These are phyloP conservation scores for Annulohypoxylon bovei DNA, from an alignment of 495 filamentous ascomycete genomes.

Conservation along the genomic window DNA sequence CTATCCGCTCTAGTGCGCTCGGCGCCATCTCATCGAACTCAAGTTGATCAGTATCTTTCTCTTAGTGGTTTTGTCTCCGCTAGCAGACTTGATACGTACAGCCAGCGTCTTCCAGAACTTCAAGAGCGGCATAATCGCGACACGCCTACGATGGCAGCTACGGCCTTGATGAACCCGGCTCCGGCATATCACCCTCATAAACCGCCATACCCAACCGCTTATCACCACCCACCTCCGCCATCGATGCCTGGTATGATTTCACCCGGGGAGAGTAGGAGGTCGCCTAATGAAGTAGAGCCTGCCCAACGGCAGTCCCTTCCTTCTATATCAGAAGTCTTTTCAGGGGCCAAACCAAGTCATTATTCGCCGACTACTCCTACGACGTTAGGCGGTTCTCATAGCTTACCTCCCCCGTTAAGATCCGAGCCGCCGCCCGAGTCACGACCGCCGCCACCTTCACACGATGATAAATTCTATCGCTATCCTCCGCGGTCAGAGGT, in stretches of 20 bases:
- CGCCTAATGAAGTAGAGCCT: conserved; percentile 53
- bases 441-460: conserved; percentile 38
- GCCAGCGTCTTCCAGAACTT: conserved; percentile 49
- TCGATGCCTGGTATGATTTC: conserved; percentile 58
- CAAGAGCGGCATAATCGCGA: conserved; percentile 51
- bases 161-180: conserved; percentile 58
- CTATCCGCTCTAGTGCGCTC: conserved; percentile 33
- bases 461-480: conserved; percentile 46
- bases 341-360: conserved; percentile 48
- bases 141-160: conserved; percentile 58
- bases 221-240: conserved; percentile 51
- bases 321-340: conserved; percentile 60
- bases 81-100: conserved; percentile 47
- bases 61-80: conserved; percentile 43
- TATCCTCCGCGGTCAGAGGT: conserved; percentile 42
- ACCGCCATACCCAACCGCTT: conserved; percentile 50
- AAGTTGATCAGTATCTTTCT: conserved; percentile 45
- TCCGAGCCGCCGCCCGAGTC: conserved; percentile 42
- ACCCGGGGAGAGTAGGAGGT: conserved; percentile 54
- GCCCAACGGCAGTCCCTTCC: conserved; percentile 59
- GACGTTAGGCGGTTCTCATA: conserved; percentile 36
- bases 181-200: conserved; percentile 54
- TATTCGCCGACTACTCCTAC: conserved; percentile 51
- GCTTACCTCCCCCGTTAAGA: conserved; percentile 45
- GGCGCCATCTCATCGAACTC: conserved; percentile 27